phyloP scores from a whole-genome alignment of 2,329 filamentous ascomycete genomes.

The Dactylellina cionopaga region DNA sequence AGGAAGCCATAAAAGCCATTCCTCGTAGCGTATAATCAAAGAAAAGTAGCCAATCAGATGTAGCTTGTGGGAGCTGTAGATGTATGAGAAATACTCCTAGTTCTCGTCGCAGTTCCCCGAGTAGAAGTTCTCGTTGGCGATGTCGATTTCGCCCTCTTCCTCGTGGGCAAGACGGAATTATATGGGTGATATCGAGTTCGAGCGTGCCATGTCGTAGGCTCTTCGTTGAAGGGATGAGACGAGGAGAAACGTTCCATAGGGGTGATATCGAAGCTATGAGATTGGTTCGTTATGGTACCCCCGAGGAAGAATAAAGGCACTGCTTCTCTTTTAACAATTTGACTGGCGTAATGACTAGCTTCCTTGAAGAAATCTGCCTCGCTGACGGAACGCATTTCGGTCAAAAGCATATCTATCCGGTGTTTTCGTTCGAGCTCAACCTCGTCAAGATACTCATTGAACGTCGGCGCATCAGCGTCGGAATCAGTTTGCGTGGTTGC shows the following conservation, averaged over 20 bases:
- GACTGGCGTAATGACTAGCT: neutral
- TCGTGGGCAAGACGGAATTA: neutral
- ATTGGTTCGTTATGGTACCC: neutral
- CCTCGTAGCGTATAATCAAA: too few relatives aligned
- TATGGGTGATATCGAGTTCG: neutral
- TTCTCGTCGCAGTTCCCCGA: neutral
- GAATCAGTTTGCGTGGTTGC: neutral
- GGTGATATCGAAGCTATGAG: neutral
- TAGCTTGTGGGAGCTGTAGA: neutral
- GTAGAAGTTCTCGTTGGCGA: neutral
- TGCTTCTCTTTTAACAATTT: neutral
- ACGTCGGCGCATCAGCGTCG: neutral
- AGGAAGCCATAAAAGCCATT: too few relatives aligned
- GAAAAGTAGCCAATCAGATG: too few relatives aligned
- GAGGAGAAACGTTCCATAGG: constrained; percentile 1
- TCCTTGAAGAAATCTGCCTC: neutral
- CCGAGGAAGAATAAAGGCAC: neutral
- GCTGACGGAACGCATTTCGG: neutral
- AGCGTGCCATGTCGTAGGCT: neutral
- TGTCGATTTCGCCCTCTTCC: neutral
- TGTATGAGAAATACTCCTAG: neutral
- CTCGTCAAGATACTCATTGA: neutral
- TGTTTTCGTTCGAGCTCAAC: neutral
- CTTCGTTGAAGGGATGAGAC: neutral
- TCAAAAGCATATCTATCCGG: neutral